These are phyloP conservation scores for Leptodontidium sp. DNA, from an alignment of 2,329 filamentous ascomycete genomes.

Conservation along the genomic window DNA sequence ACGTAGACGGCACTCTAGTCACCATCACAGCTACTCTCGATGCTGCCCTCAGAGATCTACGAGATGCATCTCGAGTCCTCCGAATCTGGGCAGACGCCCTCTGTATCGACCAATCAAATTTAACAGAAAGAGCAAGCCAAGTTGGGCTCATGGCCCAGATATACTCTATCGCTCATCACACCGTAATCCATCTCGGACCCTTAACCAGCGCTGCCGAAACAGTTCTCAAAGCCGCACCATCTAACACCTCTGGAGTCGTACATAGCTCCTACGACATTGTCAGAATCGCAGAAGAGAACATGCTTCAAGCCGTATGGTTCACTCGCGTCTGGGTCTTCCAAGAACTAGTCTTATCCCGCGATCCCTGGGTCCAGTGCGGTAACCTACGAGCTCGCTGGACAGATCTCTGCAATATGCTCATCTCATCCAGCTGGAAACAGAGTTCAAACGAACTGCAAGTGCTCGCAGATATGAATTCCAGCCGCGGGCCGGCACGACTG, in stretches of 20 bases:
- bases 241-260: conserved; percentile 19
- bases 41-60: conserved; percentile 11
- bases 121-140: conserved; percentile 22
- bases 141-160: conserved; percentile 23
- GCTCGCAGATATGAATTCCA: conserved; percentile 20
- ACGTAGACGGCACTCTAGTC: not conserved
- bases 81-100: conserved; percentile 27
- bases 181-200: conserved; percentile 13
- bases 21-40: conserved; percentile 20
- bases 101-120: conserved; percentile 26
- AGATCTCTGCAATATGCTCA: conserved; percentile 17
- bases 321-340: conserved; percentile 51
- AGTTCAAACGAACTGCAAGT: conserved; percentile 10
- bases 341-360: conserved; percentile 37
- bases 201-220: not conserved
- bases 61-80: not conserved
- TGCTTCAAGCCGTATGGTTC: conserved; percentile 51
- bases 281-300: conserved; percentile 10
- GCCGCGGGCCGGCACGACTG: not conserved
- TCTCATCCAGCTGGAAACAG: conserved; percentile 5
- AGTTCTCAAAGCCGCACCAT: conserved; percentile 7
- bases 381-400: conserved; percentile 20
- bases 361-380: conserved; percentile 25
- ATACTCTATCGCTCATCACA: conserved; percentile 19
- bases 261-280: not conserved